Base-by-base conservation (phyloP, 2,329 filamentous ascomycete species). In the Fragosphaeria purpurea region DNA sequence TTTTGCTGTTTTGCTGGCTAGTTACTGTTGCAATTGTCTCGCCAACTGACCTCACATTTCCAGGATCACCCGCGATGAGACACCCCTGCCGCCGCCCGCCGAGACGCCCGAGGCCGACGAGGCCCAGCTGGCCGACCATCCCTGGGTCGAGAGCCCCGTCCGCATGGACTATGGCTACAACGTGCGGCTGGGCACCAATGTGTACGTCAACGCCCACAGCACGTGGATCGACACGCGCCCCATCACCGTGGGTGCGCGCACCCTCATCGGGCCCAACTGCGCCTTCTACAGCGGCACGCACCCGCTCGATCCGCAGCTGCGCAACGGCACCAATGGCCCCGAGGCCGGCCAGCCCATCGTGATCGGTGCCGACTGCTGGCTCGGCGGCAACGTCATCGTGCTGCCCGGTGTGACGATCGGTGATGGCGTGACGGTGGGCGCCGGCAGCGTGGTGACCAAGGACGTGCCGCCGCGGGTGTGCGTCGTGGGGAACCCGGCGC, bases 401-500 rank as follows among this genome's bases (percentile, higher is more conserved):
- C 69, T 90, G 42, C 81, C 86, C 0, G 88, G 88, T 0, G 81
- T 95, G 31, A 90, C 77, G 1, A 84, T 95, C 56, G 88, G 89
- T 0, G 73, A 76, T 50, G 88, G 88, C 0, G 74, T 71, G 5
- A 86, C 83, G 0, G 75, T 95, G 53, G 89, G 87, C 1, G 88
- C 89, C 1, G 87, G 85, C 1, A 88, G 83, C 62, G 86, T 94
- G 4, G 88, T 95, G 31, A 93, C 86, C 2, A 93, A 84, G 68
- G 73, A 84, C 63, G 76, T 87, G n/a, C 74, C 79, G 5, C 73
- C 77, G 7, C 82, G 79, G 55, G 74, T 74, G 7, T 73, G 83
- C 10, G 81, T 80, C 1, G 82, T 72, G 13, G 84, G 84, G 1
- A 87, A 86, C 58, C 84, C 84, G 39, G 83, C 82, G 9, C 73